Evolutionary conservation across 2,329 filamentous ascomycete genomes (phyloP).

Genomic region (Diplodia seriata): DNA sequence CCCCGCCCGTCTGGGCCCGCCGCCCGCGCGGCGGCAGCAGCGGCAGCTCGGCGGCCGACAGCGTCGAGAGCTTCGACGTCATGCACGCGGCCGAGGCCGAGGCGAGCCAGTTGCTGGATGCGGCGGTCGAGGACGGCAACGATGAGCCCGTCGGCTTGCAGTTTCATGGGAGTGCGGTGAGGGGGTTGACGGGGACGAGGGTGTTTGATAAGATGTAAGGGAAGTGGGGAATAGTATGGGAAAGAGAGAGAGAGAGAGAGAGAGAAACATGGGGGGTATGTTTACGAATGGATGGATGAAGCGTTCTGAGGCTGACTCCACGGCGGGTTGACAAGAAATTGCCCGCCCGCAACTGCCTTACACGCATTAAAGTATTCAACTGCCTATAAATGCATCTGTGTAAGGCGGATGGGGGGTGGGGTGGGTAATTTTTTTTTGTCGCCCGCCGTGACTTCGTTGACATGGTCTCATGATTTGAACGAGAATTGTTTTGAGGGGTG

Average conservation of each 20-base stretch:
- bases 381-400: neutral
- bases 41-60: conserved; percentile 11
- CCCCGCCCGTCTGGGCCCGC: conserved; percentile 22
- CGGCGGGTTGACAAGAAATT: too few relatives aligned
- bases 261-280: too few relatives aligned
- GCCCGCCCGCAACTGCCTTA: too few relatives aligned
- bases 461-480: too few relatives aligned
- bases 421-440: too few relatives aligned
- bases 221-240: neutral
- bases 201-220: conserved; percentile 30
- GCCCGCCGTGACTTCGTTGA: too few relatives aligned
- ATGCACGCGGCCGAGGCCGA: conserved; percentile 56
- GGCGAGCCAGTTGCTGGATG: conserved; percentile 39
- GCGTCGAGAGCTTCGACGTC: conserved; percentile 54
- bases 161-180: conserved; percentile 11
- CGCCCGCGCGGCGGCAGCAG: conserved; percentile 40
- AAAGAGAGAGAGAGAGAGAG: neutral
- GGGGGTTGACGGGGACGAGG: conserved; percentile 11
- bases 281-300: too few relatives aligned
- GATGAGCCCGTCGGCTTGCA: conserved; percentile 16
- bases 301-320: too few relatives aligned
- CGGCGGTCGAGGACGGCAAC: neutral
- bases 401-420: neutral
- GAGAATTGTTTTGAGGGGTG: too few relatives aligned
- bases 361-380: neutral